phyloP scores from a whole-genome alignment of 495 filamentous ascomycete species.

The Tuber borchii region DNA sequence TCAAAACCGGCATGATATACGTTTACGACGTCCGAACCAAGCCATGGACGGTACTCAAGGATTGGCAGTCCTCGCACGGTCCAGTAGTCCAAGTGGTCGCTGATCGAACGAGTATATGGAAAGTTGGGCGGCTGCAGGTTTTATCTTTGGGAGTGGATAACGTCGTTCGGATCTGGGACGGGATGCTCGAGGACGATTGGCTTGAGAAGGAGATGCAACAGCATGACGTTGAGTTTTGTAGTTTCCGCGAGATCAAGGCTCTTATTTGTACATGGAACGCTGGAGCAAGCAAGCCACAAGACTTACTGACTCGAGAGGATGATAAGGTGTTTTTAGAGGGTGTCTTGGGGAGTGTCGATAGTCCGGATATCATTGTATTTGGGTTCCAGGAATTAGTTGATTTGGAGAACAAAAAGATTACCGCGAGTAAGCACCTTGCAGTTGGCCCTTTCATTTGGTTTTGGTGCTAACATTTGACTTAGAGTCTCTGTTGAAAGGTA shows the following conservation, averaged over 20 bases:
- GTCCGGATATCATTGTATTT: slow-evolving; percentile 87
- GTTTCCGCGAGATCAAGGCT: slow-evolving; percentile 70
- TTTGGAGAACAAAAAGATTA: slow-evolving; percentile 91
- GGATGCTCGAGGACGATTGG: slow-evolving; percentile 89
- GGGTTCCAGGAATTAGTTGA: slow-evolving; percentile 97
- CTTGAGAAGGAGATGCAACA: slow-evolving; percentile 79
- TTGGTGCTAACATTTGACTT: slow-evolving; percentile 37
- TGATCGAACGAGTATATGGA: slow-evolving; percentile 79
- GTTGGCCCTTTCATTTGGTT: background rate
- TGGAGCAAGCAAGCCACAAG: slow-evolving; percentile 79
- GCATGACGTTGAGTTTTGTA: slow-evolving; percentile 72
- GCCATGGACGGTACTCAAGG: slow-evolving; percentile 86
- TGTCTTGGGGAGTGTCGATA: slow-evolving; percentile 61
- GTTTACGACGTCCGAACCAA: slow-evolving; percentile 77
- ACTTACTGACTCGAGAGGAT: slow-evolving; percentile 59
- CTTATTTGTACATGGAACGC: slow-evolving; percentile 92
- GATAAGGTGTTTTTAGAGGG: slow-evolving; percentile 71
- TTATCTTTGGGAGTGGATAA: slow-evolving; percentile 86
- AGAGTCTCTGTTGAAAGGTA: slow-evolving; percentile 62
- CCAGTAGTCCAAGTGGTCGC: slow-evolving; percentile 69
- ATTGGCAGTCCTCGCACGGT: slow-evolving; percentile 84
- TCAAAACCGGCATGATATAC: slow-evolving; percentile 90
- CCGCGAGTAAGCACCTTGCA: slow-evolving; percentile 61
- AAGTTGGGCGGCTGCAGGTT: slow-evolving; percentile 75
- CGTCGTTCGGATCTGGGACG: slow-evolving; percentile 81